These are phyloP conservation scores for Monosporascus sp. DNA, from an alignment of 2,329 filamentous ascomycete species.

Conservation along the genomic window DNA sequence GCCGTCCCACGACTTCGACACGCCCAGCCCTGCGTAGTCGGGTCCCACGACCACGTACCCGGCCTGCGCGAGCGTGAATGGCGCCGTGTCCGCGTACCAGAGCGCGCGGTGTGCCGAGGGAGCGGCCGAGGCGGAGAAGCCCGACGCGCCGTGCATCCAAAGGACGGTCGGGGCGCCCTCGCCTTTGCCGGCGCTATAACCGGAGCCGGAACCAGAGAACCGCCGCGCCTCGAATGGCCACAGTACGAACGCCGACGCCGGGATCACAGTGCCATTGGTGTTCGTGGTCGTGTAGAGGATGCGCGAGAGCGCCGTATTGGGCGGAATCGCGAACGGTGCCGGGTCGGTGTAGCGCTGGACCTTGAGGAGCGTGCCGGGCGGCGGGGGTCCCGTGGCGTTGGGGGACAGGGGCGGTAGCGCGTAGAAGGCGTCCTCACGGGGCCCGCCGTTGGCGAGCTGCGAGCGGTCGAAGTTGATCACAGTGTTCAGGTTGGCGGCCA, in stretches of 20 bases:
- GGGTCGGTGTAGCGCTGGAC: conserved; percentile 34
- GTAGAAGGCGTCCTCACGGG: conserved; percentile 35
- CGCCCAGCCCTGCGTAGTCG: conserved; percentile 41
- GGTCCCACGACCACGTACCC: conserved; percentile 40
- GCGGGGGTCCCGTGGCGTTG: conserved; percentile 9
- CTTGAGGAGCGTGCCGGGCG: conserved; percentile 34
- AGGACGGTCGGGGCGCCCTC: conserved; percentile 27
- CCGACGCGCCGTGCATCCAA: conserved; percentile 42
- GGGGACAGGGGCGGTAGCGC: conserved; percentile 17
- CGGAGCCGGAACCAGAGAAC: neutral
- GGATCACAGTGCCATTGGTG: conserved; percentile 39
- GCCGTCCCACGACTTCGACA: conserved; percentile 28
- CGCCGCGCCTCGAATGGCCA: conserved; percentile 35
- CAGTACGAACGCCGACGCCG: conserved; percentile 44
- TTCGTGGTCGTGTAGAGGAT: conserved; percentile 42
- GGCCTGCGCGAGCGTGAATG: conserved; percentile 33
- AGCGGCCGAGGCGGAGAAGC: conserved; percentile 31
- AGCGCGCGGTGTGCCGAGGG: conserved; percentile 37
- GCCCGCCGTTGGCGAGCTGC: conserved; percentile 27
- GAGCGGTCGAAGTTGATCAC: conserved; percentile 24
- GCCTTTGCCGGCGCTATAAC: neutral
- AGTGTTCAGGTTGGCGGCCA: conserved; percentile 16
- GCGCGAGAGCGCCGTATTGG: conserved; percentile 39
- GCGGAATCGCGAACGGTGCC: conserved; percentile 33
- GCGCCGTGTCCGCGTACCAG: conserved; percentile 34